A percentile compares a stretch with the other conserved stretches of the same genome.
Conservation (phyloP, 2,329 filamentous ascomycete species). For the Botrytis galanthina region DNA sequence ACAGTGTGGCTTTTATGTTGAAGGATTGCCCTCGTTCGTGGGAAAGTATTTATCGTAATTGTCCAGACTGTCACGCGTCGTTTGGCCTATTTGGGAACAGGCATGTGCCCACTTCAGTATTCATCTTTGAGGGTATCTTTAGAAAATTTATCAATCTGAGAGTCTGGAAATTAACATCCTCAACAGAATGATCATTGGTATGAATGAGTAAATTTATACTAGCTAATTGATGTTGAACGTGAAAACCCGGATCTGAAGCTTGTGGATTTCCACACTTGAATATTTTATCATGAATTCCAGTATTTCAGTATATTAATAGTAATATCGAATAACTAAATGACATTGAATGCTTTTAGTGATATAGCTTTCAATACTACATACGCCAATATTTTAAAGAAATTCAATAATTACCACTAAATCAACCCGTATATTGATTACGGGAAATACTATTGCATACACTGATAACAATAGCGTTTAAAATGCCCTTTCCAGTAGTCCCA, state of each 20-base stretch:
- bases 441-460: too few relatives aligned
- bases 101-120: neutral
- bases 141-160: neutral
- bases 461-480: slow-evolving; percentile 8
- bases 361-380: too few relatives aligned
- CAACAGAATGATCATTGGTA: neutral
- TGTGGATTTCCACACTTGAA: neutral
- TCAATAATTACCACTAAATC: too few relatives aligned
- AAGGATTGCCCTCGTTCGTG: neutral
- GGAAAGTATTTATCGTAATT: neutral
- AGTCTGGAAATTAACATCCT: neutral
- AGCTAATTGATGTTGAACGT: neutral
- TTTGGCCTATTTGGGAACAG: neutral
- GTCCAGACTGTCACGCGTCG: neutral
- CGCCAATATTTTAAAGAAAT: too few relatives aligned
- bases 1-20: neutral
- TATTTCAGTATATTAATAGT: too few relatives aligned
- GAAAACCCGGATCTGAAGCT: neutral
- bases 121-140: neutral
- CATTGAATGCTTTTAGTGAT: too few relatives aligned
- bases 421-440: too few relatives aligned
- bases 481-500: slow-evolving; percentile 16
- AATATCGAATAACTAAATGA: too few relatives aligned
- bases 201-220: neutral
- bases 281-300: too few relatives aligned